Evolutionary conservation across 345 rosid genomes (phyloP).

Genomic region (Brassica juncea): DNA sequence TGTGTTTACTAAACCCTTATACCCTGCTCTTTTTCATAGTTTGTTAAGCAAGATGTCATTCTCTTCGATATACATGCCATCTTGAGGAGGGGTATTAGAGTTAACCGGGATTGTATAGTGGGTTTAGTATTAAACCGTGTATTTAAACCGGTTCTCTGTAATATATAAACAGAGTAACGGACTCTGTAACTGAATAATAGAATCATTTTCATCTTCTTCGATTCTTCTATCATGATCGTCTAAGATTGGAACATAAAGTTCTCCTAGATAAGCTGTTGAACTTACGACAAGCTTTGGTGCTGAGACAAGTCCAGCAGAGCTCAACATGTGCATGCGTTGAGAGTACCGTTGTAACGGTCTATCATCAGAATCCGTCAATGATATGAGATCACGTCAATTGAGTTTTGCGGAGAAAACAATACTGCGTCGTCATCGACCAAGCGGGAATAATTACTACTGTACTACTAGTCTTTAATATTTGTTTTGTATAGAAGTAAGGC

Average conservation of each 20-base stretch:
- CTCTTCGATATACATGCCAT: too few relatives aligned
- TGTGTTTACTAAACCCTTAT: too few relatives aligned
- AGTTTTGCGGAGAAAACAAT: not conserved
- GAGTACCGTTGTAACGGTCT: constrained; percentile 39
- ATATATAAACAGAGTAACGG: too few relatives aligned
- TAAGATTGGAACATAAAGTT: constrained; percentile 53
- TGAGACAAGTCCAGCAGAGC: constrained; percentile 57
- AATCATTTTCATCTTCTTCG: too few relatives aligned
- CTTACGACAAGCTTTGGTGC: constrained; percentile 48
- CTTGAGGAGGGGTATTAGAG: too few relatives aligned
- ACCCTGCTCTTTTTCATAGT: too few relatives aligned
- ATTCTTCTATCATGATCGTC: constrained; percentile 35
- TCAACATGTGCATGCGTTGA: constrained; percentile 47
- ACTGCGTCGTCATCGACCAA: not conserved
- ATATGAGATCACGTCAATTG: constrained; percentile 46
- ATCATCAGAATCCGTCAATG: constrained; percentile 51
- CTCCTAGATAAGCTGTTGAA: constrained; percentile 61
- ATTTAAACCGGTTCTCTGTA: too few relatives aligned
- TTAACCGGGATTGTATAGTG: too few relatives aligned
- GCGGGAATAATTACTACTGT: not conserved
- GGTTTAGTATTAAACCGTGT: too few relatives aligned
- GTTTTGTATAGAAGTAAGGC: not conserved
- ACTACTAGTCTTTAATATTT: not conserved
- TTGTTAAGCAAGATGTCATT: too few relatives aligned
- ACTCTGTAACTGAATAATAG: too few relatives aligned